These are phyloP conservation scores for Talaromyces verruculosus DNA, from an alignment of 2,329 filamentous ascomycete genomes.

Conservation along the genomic window DNA sequence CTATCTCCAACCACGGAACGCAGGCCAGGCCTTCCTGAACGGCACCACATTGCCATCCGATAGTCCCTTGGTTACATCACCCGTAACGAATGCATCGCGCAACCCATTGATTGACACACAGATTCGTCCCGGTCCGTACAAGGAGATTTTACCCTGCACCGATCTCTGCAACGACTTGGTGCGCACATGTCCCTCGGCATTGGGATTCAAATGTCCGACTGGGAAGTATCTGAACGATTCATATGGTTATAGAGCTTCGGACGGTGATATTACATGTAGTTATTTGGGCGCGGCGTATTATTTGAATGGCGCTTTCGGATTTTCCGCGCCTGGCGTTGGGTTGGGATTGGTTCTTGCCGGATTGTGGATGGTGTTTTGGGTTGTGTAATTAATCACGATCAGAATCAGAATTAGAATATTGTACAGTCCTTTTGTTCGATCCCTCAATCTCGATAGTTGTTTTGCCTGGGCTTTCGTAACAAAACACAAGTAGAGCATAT, in stretches of 20 bases:
- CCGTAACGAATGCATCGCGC: slow-evolving; percentile 59
- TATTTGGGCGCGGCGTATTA: slow-evolving; percentile 61
- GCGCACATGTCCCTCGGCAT: slow-evolving; percentile 73
- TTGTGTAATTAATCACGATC: not conserved
- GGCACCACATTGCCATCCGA: slow-evolving; percentile 55
- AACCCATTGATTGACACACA: slow-evolving; percentile 69
- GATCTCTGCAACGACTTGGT: slow-evolving; percentile 86
- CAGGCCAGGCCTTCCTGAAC: slow-evolving; percentile 69
- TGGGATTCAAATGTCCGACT: slow-evolving; percentile 74
- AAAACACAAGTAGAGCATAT: not conserved
- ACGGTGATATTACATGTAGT: slow-evolving; percentile 56
- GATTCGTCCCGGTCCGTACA: slow-evolving; percentile 84
- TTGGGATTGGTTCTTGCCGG: slow-evolving; percentile 11
- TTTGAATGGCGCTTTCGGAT: slow-evolving; percentile 32
- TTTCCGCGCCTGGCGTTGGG: not conserved
- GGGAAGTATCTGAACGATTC: slow-evolving; percentile 50
- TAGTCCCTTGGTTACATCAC: slow-evolving; percentile 33
- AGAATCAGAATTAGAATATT: not conserved
- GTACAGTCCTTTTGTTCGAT: not conserved
- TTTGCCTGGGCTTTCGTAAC: not conserved
- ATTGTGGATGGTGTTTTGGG: slow-evolving; percentile 17
- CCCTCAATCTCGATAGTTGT: not conserved
- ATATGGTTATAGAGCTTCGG: slow-evolving; percentile 49
- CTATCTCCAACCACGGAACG: slow-evolving; percentile 68
- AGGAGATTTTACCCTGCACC: slow-evolving; percentile 84